Percentiles rank a stretch among this genome's conserved stretches.
These are phyloP conservation scores for Samsoniella hepiali DNA, from an alignment of 2,329 filamentous ascomycete species.

Conservation along the genomic window DNA sequence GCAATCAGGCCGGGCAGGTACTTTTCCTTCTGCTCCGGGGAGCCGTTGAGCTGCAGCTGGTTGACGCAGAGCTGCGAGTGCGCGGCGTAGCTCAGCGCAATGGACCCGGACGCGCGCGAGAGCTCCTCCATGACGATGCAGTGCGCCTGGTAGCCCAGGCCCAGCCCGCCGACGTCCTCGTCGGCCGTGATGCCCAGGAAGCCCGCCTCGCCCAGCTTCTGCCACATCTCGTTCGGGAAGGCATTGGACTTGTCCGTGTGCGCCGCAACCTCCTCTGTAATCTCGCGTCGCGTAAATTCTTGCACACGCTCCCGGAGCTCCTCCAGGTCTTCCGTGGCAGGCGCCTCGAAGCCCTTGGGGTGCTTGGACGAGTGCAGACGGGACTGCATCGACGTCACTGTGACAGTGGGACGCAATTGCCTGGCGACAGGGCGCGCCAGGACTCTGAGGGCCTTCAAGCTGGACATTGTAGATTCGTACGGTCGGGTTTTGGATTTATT, in stretches of 20 bases:
- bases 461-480: constrained; percentile 20
- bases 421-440: constrained; percentile 29
- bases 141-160: constrained; percentile 94
- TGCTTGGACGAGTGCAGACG: constrained; percentile 56
- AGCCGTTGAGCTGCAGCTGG: constrained; percentile 88
- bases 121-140: constrained; percentile 95
- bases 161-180: constrained; percentile 84
- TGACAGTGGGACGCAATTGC: constrained; percentile 25
- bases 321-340: constrained; percentile 67
- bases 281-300: constrained; percentile 86
- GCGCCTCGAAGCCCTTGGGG: constrained; percentile 62
- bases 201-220: constrained; percentile 85
- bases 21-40: constrained; percentile 70
- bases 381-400: constrained; percentile 38
- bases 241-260: constrained; percentile 81
- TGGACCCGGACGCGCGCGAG: constrained; percentile 77
- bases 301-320: constrained; percentile 82
- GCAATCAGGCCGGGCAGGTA: constrained; percentile 79
- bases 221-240: constrained; percentile 91
- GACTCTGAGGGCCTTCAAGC: constrained; percentile 27
- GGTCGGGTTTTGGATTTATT: background rate
- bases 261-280: constrained; percentile 77
- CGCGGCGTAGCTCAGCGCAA: constrained; percentile 89
- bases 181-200: constrained; percentile 92
- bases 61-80: constrained; percentile 97